A percentile compares a stretch with the other conserved stretches of the same genome.
phyloP scores from a whole-genome alignment of 2,329 filamentous ascomycete genomes.

The Pseudocercospora fijiensis region DNA sequence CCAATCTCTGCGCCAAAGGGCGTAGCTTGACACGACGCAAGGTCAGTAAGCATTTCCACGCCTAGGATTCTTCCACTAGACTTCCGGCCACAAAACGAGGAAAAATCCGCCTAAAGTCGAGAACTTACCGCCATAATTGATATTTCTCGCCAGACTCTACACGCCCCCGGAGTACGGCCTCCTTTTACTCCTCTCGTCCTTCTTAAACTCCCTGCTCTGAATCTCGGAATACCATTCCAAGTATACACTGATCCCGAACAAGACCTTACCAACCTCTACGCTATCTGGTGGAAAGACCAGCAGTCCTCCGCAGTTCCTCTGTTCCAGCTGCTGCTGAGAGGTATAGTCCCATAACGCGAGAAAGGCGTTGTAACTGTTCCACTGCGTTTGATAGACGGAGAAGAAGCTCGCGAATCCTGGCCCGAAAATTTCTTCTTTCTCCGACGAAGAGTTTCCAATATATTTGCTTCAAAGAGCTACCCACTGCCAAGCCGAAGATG shows the following conservation, averaged over 20 bases:
- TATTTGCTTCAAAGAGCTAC: conserved; percentile 30
- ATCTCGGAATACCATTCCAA: conserved; percentile 32
- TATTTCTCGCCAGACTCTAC: conserved; percentile 29
- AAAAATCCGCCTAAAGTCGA: no score
- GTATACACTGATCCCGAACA: conserved; percentile 27
- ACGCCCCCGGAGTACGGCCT: conserved; percentile 30
- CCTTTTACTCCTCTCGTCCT: conserved; percentile 27
- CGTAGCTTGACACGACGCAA: conserved; percentile 18
- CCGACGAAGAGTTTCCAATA: conserved; percentile 31
- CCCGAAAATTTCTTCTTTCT: conserved; percentile 25
- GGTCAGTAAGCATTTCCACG: not conserved
- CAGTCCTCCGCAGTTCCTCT: conserved; percentile 13
- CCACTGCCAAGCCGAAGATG: conserved; percentile 28
- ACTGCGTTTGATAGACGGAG: conserved; percentile 28
- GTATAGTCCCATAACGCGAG: conserved; percentile 28
- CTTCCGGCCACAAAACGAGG: no score
- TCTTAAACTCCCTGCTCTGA: conserved; percentile 32
- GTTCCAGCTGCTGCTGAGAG: conserved; percentile 20
- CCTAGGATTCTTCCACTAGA: not conserved
- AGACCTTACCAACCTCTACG: conserved; percentile 19
- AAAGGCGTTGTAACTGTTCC: conserved; percentile 30
- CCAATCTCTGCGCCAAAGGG: conserved; percentile 32
- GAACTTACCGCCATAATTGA: conserved; percentile 32
- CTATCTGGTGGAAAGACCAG: conserved; percentile 12
- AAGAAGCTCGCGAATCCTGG: conserved; percentile 20